Base-by-base conservation (phyloP, 768 basidiomycete genomes). In the Boletus vermiculosoides region DNA sequence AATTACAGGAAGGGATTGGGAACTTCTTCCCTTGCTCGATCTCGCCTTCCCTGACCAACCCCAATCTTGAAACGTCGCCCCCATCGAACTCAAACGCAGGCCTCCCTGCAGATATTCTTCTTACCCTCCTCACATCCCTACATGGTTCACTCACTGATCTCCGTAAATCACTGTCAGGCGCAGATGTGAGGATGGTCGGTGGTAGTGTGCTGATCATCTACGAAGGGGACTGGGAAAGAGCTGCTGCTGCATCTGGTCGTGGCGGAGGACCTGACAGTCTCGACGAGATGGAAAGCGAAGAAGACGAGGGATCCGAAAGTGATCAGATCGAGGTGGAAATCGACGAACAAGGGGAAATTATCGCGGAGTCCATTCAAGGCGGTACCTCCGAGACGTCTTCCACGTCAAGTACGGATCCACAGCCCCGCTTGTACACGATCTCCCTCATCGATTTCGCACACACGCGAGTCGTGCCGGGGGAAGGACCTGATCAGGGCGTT, bases 391-490 rank as follows among this genome's bases (percentile, higher is more conserved):
- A n/a, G n/a, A 46, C 73, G 63, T n/a, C 44, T 36, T 53, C 79
- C 76, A 33, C 78, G 78, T 18, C 80, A 4, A 41, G 11, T 22
- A n/a, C 15, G 9, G 60, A 60, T 10, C 25, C 44, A 23, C 37
- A 18, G 6, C 56, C 59, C n/a, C 58, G 67, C 50, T 50, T 64
- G 47, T 88, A 81, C 59, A 76, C 78, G 15, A 78, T 97, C 57
- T 87, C 87, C 61, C 74, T 97, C 61, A 98, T 98, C 62, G 96
- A 99, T 75, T 98, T 99, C 70, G 95, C 94, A 8, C 96, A 98
- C 71, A 88, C 94, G 2, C 75, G 80, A 23, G 59, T 89, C 13
- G 78, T 73, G 8, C 81, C 84, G 0, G 92, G 88, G 0, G 64
- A 83, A 63, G 95, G 94, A 5, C 84, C 86, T 2, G 95, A 98